Conservation (phyloP, 805 yeast genomes). For the Debaryomyces hansenii region DNA sequence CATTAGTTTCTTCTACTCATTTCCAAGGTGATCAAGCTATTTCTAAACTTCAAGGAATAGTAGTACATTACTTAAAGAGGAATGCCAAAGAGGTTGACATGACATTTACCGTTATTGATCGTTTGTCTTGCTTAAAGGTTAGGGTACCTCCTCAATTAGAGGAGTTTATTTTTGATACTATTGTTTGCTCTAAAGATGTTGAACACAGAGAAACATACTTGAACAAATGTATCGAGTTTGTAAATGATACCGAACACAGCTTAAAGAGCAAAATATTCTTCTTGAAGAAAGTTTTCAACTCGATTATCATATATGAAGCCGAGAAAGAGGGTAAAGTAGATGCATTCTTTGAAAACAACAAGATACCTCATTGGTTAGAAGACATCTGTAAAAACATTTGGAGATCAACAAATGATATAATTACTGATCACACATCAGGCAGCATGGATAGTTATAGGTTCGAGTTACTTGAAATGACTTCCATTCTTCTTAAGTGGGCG, state of each 20-base stretch:
- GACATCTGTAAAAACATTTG: slow-evolving; percentile 66
- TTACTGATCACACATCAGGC: slow-evolving; percentile 59
- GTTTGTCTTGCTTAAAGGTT: slow-evolving; percentile 45
- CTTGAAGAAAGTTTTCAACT: slow-evolving; percentile 58
- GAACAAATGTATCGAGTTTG: slow-evolving; percentile 47
- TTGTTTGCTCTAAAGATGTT: slow-evolving; percentile 53
- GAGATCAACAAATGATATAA: slow-evolving; percentile 59
- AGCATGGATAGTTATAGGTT: slow-evolving; percentile 71
- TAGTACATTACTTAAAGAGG: slow-evolving; percentile 27
- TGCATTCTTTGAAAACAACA: slow-evolving; percentile 37
- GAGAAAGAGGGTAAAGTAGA: slow-evolving; percentile 47
- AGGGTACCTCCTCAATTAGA: slow-evolving; percentile 49
- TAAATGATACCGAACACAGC: slow-evolving; percentile 43
- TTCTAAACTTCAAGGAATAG: slow-evolving; percentile 52
- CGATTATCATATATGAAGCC: slow-evolving; percentile 65
- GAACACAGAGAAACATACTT: slow-evolving; percentile 52
- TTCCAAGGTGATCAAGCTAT: slow-evolving; percentile 73
- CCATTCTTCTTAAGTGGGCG: slow-evolving; percentile 69
- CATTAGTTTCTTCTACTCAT: slow-evolving; percentile 58
- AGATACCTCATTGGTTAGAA: slow-evolving; percentile 61
- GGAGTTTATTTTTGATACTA: slow-evolving; percentile 54
- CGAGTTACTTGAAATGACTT: slow-evolving; percentile 78
- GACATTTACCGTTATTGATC: slow-evolving; percentile 31
- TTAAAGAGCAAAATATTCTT: slow-evolving; percentile 59
- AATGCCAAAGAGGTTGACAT: slow-evolving; percentile 25